These are phyloP conservation scores for Penicillium italicum DNA, from an alignment of 2,329 filamentous ascomycete genomes.

Conservation along the genomic window DNA sequence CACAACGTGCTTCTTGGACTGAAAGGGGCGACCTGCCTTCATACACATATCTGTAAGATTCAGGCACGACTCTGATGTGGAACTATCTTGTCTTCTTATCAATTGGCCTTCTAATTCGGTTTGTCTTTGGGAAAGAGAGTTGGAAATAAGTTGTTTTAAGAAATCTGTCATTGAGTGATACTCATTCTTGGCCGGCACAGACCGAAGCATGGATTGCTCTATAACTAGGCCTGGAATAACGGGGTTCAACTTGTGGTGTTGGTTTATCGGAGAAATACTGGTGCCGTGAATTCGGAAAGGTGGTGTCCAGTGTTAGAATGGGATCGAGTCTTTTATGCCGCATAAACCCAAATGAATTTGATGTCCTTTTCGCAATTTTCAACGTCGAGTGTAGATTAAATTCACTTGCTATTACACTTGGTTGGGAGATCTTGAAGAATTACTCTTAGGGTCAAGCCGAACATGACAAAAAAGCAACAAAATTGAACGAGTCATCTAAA, in stretches of 20 bases:
- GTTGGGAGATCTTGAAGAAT: background rate
- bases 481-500: background rate
- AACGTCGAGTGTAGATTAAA: background rate
- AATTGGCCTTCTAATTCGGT: background rate
- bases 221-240: background rate
- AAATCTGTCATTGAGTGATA: background rate
- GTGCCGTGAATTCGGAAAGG: background rate
- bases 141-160: too few relatives aligned
- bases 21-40: background rate
- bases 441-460: background rate
- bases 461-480: constrained; percentile 11
- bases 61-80: background rate
- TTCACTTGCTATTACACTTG: background rate
- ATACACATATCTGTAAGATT: background rate
- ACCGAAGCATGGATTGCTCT: background rate
- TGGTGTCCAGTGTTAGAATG: background rate
- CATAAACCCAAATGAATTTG: background rate
- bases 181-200: background rate
- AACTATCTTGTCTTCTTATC: background rate
- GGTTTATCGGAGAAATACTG: background rate
- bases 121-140: background rate
- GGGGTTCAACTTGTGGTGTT: too few relatives aligned
- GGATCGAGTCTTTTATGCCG: background rate
- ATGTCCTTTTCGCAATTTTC: background rate
- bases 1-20: background rate